A percentile compares a stretch with the other conserved stretches of the same genome.
Evolutionary conservation across 1,284 basidiomycete species (phyloP).

Genomic region (Kwoniella shivajii): DNA sequence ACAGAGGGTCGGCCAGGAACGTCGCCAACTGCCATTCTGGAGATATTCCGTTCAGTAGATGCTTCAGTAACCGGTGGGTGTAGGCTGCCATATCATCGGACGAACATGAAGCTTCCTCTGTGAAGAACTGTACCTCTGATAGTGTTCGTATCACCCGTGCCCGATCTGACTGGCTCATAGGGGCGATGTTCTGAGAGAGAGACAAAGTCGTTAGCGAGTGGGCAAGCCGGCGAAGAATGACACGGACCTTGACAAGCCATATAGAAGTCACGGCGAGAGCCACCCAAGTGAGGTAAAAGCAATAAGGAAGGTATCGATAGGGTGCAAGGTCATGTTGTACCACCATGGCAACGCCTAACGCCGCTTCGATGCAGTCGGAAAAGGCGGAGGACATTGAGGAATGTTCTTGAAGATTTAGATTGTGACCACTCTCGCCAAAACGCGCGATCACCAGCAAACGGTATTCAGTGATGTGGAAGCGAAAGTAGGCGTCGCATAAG

Average conservation of each 20-base stretch:
- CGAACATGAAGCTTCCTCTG: constrained; percentile 19
- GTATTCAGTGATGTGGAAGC: constrained; percentile 37
- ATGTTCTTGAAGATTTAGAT: constrained; percentile 22
- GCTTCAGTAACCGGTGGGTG: constrained; percentile 32
- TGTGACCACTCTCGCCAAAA: constrained; percentile 14
- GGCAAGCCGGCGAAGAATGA: neutral
- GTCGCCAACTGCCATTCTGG: constrained; percentile 13
- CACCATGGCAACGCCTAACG: constrained; percentile 23
- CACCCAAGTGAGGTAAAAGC: constrained; percentile 31
- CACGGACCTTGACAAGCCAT: constrained; percentile 27
- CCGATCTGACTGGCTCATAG: constrained; percentile 28
- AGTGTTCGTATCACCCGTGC: constrained; percentile 21
- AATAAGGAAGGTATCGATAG: constrained; percentile 28
- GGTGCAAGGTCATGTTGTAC: constrained; percentile 28
- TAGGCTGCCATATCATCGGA: constrained; percentile 37
- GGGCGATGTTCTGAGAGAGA: constrained; percentile 27
- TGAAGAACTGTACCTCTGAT: constrained; percentile 20
- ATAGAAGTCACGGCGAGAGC: constrained; percentile 28
- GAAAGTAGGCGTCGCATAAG: constrained; percentile 23
- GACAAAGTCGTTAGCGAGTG: constrained; percentile 5
- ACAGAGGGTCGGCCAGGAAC: neutral
- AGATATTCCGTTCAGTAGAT: constrained; percentile 24
- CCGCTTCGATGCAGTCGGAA: constrained; percentile 24
- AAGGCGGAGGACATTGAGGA: constrained; percentile 25
- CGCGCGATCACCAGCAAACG: constrained; percentile 28